Conservation (phyloP, 129 eudicot genomes). For the Cynara cardunculus region DNA sequence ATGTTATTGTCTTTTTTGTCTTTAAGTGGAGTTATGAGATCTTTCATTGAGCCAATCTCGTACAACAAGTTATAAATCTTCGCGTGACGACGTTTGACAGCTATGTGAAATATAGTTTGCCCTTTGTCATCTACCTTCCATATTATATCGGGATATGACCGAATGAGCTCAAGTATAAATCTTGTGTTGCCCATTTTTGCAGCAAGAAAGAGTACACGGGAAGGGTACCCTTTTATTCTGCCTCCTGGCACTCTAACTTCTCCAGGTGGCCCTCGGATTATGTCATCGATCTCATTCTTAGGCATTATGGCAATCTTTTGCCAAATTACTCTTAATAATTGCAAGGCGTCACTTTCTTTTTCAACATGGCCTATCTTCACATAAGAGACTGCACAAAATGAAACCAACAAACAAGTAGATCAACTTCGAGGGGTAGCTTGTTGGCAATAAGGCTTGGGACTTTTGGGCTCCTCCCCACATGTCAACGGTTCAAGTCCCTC, state of each 20-base stretch:
- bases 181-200: conserved; percentile 40
- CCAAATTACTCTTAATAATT: conserved; percentile 16
- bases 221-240: conserved; percentile 22
- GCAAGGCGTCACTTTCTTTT: conserved; percentile 23
- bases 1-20: conserved; percentile 33
- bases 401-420: conserved; percentile 5
- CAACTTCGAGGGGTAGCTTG: too few species aligned
- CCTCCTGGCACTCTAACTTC: background rate
- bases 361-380: conserved; percentile 2
- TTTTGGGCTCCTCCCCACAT: too few species aligned
- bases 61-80: conserved; percentile 44
- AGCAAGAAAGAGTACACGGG: conserved; percentile 44
- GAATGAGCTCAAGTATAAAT: conserved; percentile 38
- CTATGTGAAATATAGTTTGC: conserved; percentile 45
- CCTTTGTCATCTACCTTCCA: conserved; percentile 53
- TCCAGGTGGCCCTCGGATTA: conserved; percentile 27
- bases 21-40: conserved; percentile 35
- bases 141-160: conserved; percentile 48
- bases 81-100: conserved; percentile 43
- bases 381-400: conserved; percentile 21
- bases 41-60: conserved; percentile 45
- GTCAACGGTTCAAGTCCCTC: too few species aligned
- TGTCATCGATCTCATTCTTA: conserved; percentile 19
- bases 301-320: conserved; percentile 17
- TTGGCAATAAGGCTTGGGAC: background rate